phyloP scores from a whole-genome alignment of 1,139 yeast genomes.

The Saccharomyces hybrid region DNA sequence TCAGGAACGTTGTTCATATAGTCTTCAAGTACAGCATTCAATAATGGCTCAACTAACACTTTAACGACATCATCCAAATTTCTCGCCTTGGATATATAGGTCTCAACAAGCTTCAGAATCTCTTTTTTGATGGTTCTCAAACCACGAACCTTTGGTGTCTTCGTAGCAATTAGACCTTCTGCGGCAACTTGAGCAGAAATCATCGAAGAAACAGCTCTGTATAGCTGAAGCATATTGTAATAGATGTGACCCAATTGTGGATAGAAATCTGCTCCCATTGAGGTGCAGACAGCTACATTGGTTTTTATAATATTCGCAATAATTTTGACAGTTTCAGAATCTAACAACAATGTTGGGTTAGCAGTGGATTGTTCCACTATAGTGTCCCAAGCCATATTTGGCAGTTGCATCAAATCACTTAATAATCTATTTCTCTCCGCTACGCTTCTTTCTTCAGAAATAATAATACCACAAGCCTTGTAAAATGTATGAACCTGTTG shows the following conservation, averaged over 20 bases:
- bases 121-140: conserved; percentile 95
- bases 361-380: conserved; percentile 83
- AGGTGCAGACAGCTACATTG: conserved; percentile 86
- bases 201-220: conserved; percentile 85
- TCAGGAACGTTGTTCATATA: conserved; percentile 86
- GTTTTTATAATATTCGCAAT: conserved; percentile 92
- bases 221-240: conserved; percentile 81
- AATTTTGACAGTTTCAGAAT: conserved; percentile 84
- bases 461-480: conserved; percentile 94
- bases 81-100: conserved; percentile 72
- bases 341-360: conserved; percentile 75
- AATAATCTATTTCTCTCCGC: conserved; percentile 66
- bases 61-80: conserved; percentile 80
- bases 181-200: conserved; percentile 71
- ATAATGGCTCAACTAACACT: conserved; percentile 75
- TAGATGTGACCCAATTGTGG: conserved; percentile 84
- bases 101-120: conserved; percentile 80
- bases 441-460: conserved; percentile 69
- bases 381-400: conserved; percentile 91
- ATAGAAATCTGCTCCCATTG: conserved; percentile 87
- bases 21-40: conserved; percentile 83
- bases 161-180: conserved; percentile 83
- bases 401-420: conserved; percentile 76
- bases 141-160: conserved; percentile 92
- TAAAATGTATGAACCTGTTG: conserved; percentile 97